Percentiles rank a stretch among this genome's conserved stretches.
Conservation (phyloP, 495 filamentous ascomycete genomes). For the Apodospora peruviana region DNA sequence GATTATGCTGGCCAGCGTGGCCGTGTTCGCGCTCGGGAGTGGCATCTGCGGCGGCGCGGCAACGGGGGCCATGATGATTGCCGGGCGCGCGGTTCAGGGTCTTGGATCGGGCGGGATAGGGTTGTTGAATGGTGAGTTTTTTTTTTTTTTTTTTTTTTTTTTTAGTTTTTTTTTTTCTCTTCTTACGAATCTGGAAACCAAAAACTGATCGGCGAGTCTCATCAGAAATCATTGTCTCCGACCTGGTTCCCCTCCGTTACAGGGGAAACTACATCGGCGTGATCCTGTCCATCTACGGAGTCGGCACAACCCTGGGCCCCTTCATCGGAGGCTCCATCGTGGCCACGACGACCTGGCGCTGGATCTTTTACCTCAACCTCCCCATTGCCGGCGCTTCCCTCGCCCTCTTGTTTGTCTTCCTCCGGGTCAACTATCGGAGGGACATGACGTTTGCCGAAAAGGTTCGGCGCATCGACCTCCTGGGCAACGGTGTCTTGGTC, state of each 20-base stretch:
- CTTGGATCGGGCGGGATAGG: conserved; percentile 67
- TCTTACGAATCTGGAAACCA: too few relatives aligned
- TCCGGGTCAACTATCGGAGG: conserved; percentile 19
- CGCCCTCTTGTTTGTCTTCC: conserved; percentile 22
- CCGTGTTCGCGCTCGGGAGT: conserved; percentile 37
- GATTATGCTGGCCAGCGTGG: conserved; percentile 13
- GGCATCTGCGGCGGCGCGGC: conserved; percentile 32
- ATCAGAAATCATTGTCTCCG: conserved; percentile 65
- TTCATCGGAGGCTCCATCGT: conserved; percentile 67
- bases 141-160: background rate
- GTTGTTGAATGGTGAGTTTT: background rate
- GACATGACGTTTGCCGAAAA: conserved; percentile 10
- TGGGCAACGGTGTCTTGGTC: conserved; percentile 25
- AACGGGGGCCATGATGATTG: conserved; percentile 55
- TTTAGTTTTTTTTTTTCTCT: too few relatives aligned
- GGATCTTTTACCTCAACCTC: conserved; percentile 32
- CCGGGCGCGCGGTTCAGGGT: conserved; percentile 73
- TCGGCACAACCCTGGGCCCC: conserved; percentile 61
- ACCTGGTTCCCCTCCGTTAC: conserved; percentile 62
- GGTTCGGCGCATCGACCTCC: conserved; percentile 22
- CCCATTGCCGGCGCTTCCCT: conserved; percentile 22
- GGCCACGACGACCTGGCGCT: conserved; percentile 26
- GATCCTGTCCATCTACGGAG: conserved; percentile 48
- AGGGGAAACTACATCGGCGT: conserved; percentile 48
- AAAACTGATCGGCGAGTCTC: too few relatives aligned